Conservation (phyloP, 2,329 filamentous ascomycete species). For the Elsinoe fawcettii region DNA sequence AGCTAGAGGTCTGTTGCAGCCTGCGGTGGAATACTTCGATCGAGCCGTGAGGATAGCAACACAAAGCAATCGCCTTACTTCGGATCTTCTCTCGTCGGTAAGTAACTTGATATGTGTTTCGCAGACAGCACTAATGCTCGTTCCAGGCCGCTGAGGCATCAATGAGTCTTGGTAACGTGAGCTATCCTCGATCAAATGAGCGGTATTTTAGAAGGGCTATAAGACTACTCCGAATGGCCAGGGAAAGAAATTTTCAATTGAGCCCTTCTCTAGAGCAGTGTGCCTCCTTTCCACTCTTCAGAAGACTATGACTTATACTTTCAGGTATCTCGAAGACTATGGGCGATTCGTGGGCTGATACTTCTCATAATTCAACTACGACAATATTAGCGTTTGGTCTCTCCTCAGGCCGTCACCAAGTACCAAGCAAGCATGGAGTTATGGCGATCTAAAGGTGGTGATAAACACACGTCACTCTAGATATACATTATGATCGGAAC, state of each 20-base stretch:
- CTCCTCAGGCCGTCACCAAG: too few relatives aligned
- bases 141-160: conserved; percentile 45
- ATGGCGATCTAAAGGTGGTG: too few relatives aligned
- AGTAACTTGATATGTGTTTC: too few relatives aligned
- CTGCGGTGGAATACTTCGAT: conserved; percentile 45
- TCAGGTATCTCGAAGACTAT: conserved; percentile 41
- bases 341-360: conserved; percentile 26
- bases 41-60: conserved; percentile 40
- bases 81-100: conserved; percentile 40
- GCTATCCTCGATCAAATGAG: conserved; percentile 37
- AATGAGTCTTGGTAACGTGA: conserved; percentile 47
- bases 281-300: conserved; percentile 17
- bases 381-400: neutral
- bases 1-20: conserved; percentile 44
- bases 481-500: too few relatives aligned
- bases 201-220: conserved; percentile 41
- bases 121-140: conserved; percentile 13
- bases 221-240: conserved; percentile 38
- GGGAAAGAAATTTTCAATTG: conserved; percentile 37
- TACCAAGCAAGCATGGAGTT: too few relatives aligned
- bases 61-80: conserved; percentile 32
- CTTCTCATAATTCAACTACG: neutral
- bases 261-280: conserved; percentile 42
- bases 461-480: too few relatives aligned
- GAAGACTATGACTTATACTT: neutral